phyloP scores from a whole-genome alignment of 257 asterid species.

The Mentha longifolia region DNA sequence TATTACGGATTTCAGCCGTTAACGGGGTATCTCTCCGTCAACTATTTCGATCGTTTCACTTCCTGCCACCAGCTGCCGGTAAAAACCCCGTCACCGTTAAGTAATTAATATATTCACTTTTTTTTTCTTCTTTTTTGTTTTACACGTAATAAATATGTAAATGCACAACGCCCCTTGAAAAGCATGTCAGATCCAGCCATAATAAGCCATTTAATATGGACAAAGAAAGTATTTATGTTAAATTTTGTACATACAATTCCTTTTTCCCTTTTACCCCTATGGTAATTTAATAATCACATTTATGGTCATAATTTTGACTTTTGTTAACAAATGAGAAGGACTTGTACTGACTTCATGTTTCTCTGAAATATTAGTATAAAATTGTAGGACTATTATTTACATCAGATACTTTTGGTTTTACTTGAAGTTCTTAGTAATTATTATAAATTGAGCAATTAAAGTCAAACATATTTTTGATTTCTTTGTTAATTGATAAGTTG shows the following conservation, averaged over 20 bases:
- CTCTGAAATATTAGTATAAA: not conserved
- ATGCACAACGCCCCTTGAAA: not conserved
- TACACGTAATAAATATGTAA: not conserved
- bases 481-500: too few species aligned
- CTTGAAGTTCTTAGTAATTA: too few species aligned
- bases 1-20: constrained; percentile 74
- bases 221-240: constrained; percentile 5
- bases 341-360: constrained; percentile 12
- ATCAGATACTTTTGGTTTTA: too few species aligned
- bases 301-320: constrained; percentile 12
- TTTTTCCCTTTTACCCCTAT: constrained; percentile 9
- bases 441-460: too few species aligned
- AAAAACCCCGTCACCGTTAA: constrained; percentile 40
- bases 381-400: too few species aligned
- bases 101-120: not conserved
- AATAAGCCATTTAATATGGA: not conserved
- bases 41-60: constrained; percentile 85
- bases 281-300: constrained; percentile 18
- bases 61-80: constrained; percentile 74
- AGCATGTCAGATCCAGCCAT: constrained; percentile 25
- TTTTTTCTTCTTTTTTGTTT: not conserved
- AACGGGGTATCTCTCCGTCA: constrained; percentile 90
- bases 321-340: constrained; percentile 14
- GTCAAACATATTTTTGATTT: too few species aligned
- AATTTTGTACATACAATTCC: not conserved